A percentile compares a stretch with the other conserved stretches of the same genome.
phyloP scores from a whole-genome alignment of 108 stramenopile genomes.

The Craspedostauros australis region DNA sequence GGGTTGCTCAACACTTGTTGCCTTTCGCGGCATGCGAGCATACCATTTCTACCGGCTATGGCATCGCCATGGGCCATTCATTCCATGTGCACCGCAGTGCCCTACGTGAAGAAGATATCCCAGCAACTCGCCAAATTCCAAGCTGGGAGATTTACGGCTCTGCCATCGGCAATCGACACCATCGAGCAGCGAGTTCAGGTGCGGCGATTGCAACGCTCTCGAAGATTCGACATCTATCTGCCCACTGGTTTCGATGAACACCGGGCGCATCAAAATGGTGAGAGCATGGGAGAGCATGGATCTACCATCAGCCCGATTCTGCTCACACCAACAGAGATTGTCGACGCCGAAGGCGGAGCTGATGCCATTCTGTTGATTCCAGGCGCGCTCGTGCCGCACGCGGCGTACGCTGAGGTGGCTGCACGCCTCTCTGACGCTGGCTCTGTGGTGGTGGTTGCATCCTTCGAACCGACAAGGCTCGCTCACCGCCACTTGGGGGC shows the following conservation, averaged over 20 bases:
- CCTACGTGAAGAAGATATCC: no score
- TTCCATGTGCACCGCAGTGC: no score
- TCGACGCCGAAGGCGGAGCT: neutral
- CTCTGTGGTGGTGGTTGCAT: slow-evolving; percentile 24
- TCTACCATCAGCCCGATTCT: neutral
- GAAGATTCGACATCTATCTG: slow-evolving; percentile 27
- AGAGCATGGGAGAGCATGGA: neutral
- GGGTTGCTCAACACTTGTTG: no score
- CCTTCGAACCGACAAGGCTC: slow-evolving; percentile 23
- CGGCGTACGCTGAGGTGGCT: slow-evolving; percentile 23
- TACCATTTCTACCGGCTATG: no score
- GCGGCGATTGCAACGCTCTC: slow-evolving; percentile 17
- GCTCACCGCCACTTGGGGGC: slow-evolving; percentile 12
- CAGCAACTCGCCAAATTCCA: no score
- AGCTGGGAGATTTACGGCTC: no score
- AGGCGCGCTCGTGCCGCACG: slow-evolving; percentile 16
- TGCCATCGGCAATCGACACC: slow-evolving; percentile 1
- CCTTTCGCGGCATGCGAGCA: no score
- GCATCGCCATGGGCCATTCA: no score
- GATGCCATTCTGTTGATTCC: slow-evolving; percentile 14
- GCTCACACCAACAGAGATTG: neutral
- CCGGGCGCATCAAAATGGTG: neutral
- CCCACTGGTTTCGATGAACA: slow-evolving; percentile 4
- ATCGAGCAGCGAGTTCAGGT: neutral
- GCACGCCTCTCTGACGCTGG: slow-evolving; percentile 18